Evolutionary conservation across 2,329 filamentous ascomycete genomes (phyloP).

Genomic region (Sporothrix protearum): DNA sequence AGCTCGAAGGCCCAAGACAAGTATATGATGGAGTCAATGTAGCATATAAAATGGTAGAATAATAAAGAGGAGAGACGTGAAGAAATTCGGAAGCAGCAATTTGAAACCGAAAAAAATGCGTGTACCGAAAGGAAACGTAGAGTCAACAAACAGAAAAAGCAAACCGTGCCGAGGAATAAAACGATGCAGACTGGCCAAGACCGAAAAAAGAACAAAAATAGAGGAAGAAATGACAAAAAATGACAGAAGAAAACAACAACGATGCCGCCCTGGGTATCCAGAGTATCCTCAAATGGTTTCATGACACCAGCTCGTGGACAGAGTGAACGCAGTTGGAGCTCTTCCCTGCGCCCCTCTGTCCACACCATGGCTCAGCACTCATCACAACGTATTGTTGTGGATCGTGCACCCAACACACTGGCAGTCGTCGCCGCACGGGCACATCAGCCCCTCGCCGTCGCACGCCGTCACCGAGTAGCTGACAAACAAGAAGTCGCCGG

Average conservation of each 20-base stretch:
- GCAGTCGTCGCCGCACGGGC: slow-evolving; percentile 62
- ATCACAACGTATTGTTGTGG: slow-evolving; percentile 49
- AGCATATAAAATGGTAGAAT: background rate
- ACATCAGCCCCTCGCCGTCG: slow-evolving; percentile 36
- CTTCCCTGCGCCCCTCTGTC: background rate
- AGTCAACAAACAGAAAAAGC: background rate
- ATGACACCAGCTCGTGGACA: background rate
- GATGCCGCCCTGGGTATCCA: background rate
- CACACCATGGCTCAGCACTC: background rate
- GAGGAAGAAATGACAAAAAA: background rate
- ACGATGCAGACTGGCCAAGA: background rate
- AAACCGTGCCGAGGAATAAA: background rate
- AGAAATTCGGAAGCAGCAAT: background rate
- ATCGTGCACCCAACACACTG: slow-evolving; percentile 65
- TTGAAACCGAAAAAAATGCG: background rate
- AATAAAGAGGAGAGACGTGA: background rate
- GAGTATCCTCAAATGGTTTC: background rate
- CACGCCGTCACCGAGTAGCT: slow-evolving; percentile 33
- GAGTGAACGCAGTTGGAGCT: slow-evolving; percentile 3
- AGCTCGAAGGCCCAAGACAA: too few species aligned
- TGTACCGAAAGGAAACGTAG: background rate
- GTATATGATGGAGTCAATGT: background rate
- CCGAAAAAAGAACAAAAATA: background rate
- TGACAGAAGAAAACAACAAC: background rate
- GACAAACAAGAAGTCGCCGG: slow-evolving; percentile 58